Base-by-base conservation (phyloP, 2,329 filamentous ascomycete species). In the Nigrograna mackinnonii region DNA sequence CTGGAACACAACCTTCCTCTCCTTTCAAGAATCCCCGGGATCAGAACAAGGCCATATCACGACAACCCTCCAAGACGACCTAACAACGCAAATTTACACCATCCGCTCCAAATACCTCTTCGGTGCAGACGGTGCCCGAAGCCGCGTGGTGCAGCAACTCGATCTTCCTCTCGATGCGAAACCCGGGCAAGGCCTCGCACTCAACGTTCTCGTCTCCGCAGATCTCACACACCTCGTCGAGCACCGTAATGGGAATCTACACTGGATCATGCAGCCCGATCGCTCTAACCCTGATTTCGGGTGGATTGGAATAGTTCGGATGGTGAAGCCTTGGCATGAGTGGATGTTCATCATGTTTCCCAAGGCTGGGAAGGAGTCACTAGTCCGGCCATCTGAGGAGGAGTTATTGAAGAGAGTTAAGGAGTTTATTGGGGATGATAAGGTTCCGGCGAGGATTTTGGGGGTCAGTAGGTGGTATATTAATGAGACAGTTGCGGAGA, bases 271-370 rank as follows among this genome's bases (percentile, higher is more conserved):
- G 56, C 73, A 77, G 47, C 80, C 82, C 0, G 76, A 80, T 43
- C 62, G 60, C 2, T n/a, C n/a, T n/a, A n/a, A n/a, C n/a, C n/a
- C n/a, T n/a, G 74, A 80, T 39, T 66, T 76, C 39, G 76, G 77
- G 0, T 67, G 67, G 0, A 83, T 78, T 62, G 64, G 60, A 3
- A 62, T 81, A 48, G 68, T 76, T 2, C 70, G 83, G 17, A 84
- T 85, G 80, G 80, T 85, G 4, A 81, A 78, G 64, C 76, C 81
- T 0, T 85, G 82, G 82, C 58, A 78, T 49, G 78, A 85, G 66
- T 86, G 81, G 80, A 41, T 60, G 45, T 55, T 59, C 26, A 41
- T 54, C 5, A 22, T 51, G 17, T 41, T 54, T 18, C 50, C 50
- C 0, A 52, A 51, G 16, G 46, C 44, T 6, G 41, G 46, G 2